Base-by-base conservation (phyloP, 129 eudicot genomes). In the Flaveria bidentis region DNA sequence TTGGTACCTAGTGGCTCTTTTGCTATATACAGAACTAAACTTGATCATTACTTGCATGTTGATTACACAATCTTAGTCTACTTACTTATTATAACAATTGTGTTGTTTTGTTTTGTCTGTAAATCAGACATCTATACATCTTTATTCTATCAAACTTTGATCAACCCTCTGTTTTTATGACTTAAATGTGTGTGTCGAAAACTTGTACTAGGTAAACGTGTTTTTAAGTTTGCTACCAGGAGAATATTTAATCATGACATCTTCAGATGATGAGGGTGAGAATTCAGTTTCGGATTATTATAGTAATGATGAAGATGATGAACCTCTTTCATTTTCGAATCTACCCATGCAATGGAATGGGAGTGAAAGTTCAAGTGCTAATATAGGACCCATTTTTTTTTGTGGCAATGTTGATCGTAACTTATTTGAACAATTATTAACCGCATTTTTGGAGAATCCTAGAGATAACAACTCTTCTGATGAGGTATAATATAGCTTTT, bases 181-280 rank as follows among this genome's bases (percentile, higher is more conserved):
- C 33, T 17, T 5, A 17, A 2, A 52, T 67, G 75, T 11, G 60
- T 42, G 61, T 58, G 44, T 45, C 2, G 20, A 47, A 42, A 45
- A 28, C 12, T 16, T 9, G 14, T 45, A 28, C 51, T 2, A 78
- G 82, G 72, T 69, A 51, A 64, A 26, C 15, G 61, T 58, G 65
- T 1, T 41, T 62, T 67, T 57, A 20, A 20, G 45, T 28, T 77
- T 67, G 68, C 20, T 33, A 23, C 14, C 23, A 33, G 44, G 22
- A 67, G 68, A 67, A 67, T 45, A 65, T 74, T 46, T 45, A 75
- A 39, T 26, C 64, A 91, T 89, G 97, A 84, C 80, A 10, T 88
- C 82, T 65, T 88, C 97, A 69, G 98, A 88, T 25, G 98, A 93
- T 2, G 97, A 93, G 80, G 88, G 81, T 45, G 96, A 87, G 67